Evolutionary conservation across 257 asterid species (phyloP).

Genomic region (Ophiorrhiza pumila): DNA sequence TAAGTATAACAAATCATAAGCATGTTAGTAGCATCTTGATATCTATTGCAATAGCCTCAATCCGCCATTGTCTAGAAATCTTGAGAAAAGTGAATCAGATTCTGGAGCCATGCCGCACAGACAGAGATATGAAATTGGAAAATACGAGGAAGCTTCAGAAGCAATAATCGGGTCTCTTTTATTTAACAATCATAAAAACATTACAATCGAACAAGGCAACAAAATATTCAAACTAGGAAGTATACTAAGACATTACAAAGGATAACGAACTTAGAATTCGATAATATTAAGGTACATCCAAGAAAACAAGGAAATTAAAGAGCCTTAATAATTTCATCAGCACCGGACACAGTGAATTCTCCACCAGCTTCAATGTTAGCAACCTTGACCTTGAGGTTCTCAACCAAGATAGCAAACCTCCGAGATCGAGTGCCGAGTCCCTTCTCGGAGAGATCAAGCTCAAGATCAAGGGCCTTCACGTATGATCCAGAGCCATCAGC

Average conservation of each 20-base stretch:
- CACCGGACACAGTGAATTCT: slow-evolving; percentile 83
- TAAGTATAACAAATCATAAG: too few relatives aligned
- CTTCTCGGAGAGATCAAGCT: slow-evolving; percentile 80
- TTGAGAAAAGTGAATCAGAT: too few relatives aligned
- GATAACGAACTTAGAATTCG: not conserved
- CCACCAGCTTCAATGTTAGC: slow-evolving; percentile 91
- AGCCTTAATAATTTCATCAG: slow-evolving; percentile 83
- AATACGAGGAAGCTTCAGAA: too few relatives aligned
- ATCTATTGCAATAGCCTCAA: too few relatives aligned
- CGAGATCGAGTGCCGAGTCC: slow-evolving; percentile 79
- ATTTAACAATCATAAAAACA: not conserved
- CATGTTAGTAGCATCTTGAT: too few relatives aligned
- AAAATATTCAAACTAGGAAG: not conserved
- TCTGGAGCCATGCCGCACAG: too few relatives aligned
- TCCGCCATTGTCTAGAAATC: too few relatives aligned
- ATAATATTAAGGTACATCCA: too few relatives aligned
- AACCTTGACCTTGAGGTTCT: slow-evolving; percentile 68
- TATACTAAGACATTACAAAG: not conserved
- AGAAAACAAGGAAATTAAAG: slow-evolving; percentile 32
- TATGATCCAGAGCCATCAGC: slow-evolving; percentile 84
- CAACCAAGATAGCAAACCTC: slow-evolving; percentile 78
- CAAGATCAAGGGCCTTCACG: slow-evolving; percentile 73
- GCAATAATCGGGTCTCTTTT: not conserved
- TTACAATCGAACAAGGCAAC: not conserved
- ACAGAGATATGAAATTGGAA: too few relatives aligned